These are phyloP conservation scores for Blumeria hordei DNA, from an alignment of 2,329 filamentous ascomycete genomes.

Conservation along the genomic window DNA sequence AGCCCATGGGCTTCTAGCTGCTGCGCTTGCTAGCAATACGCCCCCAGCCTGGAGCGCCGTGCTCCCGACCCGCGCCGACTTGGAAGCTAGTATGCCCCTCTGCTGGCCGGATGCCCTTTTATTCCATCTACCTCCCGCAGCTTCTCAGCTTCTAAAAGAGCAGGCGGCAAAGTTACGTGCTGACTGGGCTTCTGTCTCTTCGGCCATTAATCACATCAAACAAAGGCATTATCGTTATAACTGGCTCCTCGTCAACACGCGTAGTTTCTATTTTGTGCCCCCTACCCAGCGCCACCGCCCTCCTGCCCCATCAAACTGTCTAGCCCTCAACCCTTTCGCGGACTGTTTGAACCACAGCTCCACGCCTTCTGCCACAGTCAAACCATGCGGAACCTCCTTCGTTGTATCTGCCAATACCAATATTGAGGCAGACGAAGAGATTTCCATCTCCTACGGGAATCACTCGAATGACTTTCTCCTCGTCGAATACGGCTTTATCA, in stretches of 20 bases:
- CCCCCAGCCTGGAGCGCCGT: constrained; percentile 35
- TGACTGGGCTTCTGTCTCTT: constrained; percentile 23
- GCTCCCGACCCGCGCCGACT: constrained; percentile 37
- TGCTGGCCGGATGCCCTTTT: constrained; percentile 23
- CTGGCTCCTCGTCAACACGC: constrained; percentile 37
- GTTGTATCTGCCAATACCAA: constrained; percentile 21
- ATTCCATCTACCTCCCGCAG: constrained; percentile 21
- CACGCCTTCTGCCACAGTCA: constrained; percentile 15
- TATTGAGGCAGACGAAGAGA: constrained; percentile 34
- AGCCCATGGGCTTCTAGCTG: constrained; percentile 50
- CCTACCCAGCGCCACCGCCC: constrained; percentile 8
- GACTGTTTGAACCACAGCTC: constrained; percentile 43
- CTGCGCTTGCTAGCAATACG: constrained; percentile 29
- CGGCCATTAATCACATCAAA: constrained; percentile 18
- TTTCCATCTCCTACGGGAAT: constrained; percentile 43
- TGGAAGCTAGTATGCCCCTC: constrained; percentile 31
- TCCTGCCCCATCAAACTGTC: constrained; percentile 27
- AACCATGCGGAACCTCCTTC: not conserved
- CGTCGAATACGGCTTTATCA: constrained; percentile 29
- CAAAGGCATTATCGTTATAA: constrained; percentile 24
- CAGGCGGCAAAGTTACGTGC: constrained; percentile 28
- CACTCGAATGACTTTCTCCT: constrained; percentile 53
- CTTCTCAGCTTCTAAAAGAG: constrained; percentile 22
- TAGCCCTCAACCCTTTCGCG: constrained; percentile 46
- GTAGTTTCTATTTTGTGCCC: constrained; percentile 31